A percentile compares a stretch with the other conserved stretches of the same genome.
Conservation (phyloP, 139 green algal genomes). For the Chlamydomonas urium region DNA sequence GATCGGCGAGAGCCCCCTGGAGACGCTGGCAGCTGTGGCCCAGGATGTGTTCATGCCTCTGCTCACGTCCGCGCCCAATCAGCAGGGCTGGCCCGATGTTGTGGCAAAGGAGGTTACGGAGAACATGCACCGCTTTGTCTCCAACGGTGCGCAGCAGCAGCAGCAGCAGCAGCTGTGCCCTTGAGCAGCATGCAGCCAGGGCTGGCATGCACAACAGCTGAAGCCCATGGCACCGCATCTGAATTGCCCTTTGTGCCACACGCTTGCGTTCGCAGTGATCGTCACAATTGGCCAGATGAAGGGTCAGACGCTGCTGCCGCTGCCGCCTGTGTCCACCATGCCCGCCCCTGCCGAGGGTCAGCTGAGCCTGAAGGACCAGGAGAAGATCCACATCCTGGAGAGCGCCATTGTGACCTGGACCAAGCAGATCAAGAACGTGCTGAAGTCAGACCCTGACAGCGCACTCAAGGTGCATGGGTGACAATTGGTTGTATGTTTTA, state of each 20-base stretch:
- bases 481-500: too few relatives aligned
- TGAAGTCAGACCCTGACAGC: slow-evolving; percentile 47
- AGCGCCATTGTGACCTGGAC: slow-evolving; percentile 80
- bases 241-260: not conserved
- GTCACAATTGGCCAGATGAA: slow-evolving; percentile 78
- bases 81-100: slow-evolving; percentile 79
- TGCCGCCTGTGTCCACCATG: slow-evolving; percentile 54
- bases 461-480: slow-evolving; percentile 20
- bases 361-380: slow-evolving; percentile 59
- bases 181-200: too few relatives aligned
- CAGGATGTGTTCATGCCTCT: slow-evolving; percentile 85
- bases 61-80: slow-evolving; percentile 67
- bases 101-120: slow-evolving; percentile 81
- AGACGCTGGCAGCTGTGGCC: slow-evolving; percentile 66
- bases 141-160: too few relatives aligned
- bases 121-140: slow-evolving; percentile 48
- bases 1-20: slow-evolving; percentile 67
- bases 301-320: slow-evolving; percentile 81
- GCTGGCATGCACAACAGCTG: too few relatives aligned
- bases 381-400: slow-evolving; percentile 87
- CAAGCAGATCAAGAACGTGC: slow-evolving; percentile 88
- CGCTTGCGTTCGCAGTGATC: slow-evolving; percentile 54
- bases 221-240: too few relatives aligned
- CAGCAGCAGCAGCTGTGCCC: too few relatives aligned
- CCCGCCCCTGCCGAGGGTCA: slow-evolving; percentile 24